Percentiles rank a stretch among this genome's conserved stretches.
phyloP scores from a whole-genome alignment of 805 yeast species.

The Metschnikowia henanensis region DNA sequence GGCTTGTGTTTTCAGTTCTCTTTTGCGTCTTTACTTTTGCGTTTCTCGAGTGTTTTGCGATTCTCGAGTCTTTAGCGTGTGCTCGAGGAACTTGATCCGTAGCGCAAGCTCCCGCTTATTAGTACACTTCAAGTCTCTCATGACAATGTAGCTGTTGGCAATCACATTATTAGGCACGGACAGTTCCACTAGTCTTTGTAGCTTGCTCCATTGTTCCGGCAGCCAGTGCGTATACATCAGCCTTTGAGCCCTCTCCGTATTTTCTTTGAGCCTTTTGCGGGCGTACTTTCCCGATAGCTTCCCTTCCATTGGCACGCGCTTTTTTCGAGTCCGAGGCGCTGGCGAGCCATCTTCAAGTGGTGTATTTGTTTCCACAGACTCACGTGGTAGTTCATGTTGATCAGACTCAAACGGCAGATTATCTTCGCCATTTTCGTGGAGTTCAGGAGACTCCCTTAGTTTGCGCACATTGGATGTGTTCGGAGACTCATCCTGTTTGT shows the following conservation, averaged over 20 bases:
- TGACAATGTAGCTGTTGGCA: conserved; percentile 27
- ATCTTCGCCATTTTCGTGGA: too few species aligned
- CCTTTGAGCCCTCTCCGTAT: neutral
- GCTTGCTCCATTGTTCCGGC: conserved; percentile 32
- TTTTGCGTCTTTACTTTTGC: neutral
- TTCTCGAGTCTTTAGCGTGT: too few species aligned
- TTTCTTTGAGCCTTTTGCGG: conserved; percentile 16
- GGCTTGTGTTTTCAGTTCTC: too few species aligned
- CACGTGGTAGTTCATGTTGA: too few species aligned
- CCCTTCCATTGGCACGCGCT: neutral
- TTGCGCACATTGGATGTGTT: too few species aligned
- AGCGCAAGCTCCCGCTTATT: conserved; percentile 31
- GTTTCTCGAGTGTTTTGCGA: too few species aligned
- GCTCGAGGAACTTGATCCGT: conserved; percentile 22
- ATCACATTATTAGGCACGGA: conserved; percentile 28
- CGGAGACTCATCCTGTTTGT: too few species aligned
- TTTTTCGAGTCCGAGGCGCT: neutral
- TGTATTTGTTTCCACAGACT: neutral
- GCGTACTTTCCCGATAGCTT: conserved; percentile 23
- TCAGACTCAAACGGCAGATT: too few species aligned
- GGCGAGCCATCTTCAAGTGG: neutral
- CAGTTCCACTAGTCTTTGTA: conserved; percentile 30
- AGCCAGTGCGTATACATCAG: conserved; percentile 25
- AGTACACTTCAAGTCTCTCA: conserved; percentile 26
- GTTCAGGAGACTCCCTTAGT: too few species aligned